phyloP scores from a whole-genome alignment of 2,329 filamentous ascomycete genomes.

The Paraphoma chrysanthemicola region DNA sequence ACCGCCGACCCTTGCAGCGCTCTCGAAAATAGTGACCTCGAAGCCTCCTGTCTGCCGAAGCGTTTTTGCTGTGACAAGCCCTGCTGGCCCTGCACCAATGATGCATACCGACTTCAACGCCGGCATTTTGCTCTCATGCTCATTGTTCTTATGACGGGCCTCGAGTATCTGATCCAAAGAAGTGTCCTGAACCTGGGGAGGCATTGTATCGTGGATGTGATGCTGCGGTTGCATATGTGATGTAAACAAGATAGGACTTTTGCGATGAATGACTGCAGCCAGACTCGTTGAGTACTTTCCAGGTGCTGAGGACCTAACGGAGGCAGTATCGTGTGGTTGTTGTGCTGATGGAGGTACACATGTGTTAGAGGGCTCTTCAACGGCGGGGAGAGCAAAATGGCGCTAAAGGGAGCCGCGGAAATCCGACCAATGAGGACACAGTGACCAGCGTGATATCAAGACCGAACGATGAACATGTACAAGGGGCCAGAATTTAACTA shows the following conservation, averaged over 20 bases:
- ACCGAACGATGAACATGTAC: background rate
- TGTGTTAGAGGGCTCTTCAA: background rate
- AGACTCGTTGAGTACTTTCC: background rate
- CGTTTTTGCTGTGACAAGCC: slow-evolving; percentile 65
- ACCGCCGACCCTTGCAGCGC: slow-evolving; percentile 70
- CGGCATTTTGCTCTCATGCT: background rate
- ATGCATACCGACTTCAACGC: slow-evolving; percentile 48
- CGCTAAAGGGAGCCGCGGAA: slow-evolving; percentile 25
- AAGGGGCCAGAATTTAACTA: background rate
- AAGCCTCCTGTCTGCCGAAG: slow-evolving; percentile 69
- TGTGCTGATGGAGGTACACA: background rate
- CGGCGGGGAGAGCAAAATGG: slow-evolving; percentile 8
- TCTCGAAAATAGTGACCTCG: slow-evolving; percentile 74
- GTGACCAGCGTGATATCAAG: background rate
- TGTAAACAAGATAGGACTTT: too few relatives aligned
- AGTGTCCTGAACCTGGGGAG: too few relatives aligned
- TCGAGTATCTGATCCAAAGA: background rate
- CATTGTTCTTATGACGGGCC: background rate
- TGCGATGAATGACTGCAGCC: background rate
- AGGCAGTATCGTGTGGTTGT: background rate
- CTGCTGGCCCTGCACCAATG: slow-evolving; percentile 54
- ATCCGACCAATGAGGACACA: slow-evolving; percentile 11
- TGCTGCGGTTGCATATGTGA: too few relatives aligned
- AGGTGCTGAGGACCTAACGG: background rate
- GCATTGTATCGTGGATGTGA: too few relatives aligned